These are phyloP conservation scores for Neurospora discreta DNA, from an alignment of 495 filamentous ascomycete genomes.

Conservation along the genomic window DNA sequence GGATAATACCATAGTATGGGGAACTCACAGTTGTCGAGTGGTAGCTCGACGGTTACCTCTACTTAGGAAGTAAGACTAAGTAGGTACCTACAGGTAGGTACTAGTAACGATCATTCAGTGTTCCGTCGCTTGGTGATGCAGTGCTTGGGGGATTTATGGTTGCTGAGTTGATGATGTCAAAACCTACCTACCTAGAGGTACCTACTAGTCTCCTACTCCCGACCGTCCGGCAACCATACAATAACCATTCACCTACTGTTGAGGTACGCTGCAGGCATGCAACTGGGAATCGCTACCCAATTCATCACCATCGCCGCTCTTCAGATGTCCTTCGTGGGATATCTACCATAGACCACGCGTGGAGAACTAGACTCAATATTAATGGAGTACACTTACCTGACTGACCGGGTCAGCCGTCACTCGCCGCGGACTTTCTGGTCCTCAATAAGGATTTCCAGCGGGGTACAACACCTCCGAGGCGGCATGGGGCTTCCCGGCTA, in stretches of 20 bases:
- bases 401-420: neutral
- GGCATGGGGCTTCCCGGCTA: neutral
- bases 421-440: neutral
- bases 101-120: too few species aligned
- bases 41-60: neutral
- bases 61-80: too few species aligned
- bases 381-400: neutral
- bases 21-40: neutral
- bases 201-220: neutral
- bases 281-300: neutral
- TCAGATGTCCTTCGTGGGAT: neutral
- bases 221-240: neutral
- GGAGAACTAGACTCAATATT: neutral
- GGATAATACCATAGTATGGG: neutral
- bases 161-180: neutral
- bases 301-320: neutral
- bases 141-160: neutral
- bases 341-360: neutral
- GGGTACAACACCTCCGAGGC: neutral
- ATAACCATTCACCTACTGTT: too few species aligned
- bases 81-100: too few species aligned
- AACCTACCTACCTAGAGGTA: too few species aligned
- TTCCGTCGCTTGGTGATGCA: neutral
- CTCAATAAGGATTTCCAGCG: neutral
- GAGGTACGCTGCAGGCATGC: neutral